These are phyloP conservation scores for Acacia acuminata DNA, from an alignment of 306 rosid genomes.

Conservation along the genomic window DNA sequence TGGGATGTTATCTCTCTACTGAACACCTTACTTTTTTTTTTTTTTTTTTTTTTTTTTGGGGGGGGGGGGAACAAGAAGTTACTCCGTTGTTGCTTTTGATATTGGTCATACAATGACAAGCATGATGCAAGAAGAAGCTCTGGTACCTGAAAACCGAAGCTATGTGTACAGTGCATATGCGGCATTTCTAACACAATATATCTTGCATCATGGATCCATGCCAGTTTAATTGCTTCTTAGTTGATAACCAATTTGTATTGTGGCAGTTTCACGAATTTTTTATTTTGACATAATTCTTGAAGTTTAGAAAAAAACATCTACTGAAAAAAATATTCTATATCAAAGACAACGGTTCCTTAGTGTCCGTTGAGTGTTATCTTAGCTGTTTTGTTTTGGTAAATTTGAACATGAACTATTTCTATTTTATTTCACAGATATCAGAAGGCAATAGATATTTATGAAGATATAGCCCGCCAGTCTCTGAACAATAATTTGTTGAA, in stretches of 20 bases:
- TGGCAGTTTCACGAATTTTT: neutral
- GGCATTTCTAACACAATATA: neutral
- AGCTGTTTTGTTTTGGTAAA: slow-evolving; percentile 8
- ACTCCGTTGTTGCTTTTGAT: slow-evolving; percentile 6
- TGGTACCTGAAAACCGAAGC: neutral
- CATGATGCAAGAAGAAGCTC: neutral
- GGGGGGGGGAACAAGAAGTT: neutral
- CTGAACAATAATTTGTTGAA: slow-evolving; percentile 81
- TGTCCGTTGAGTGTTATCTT: slow-evolving; percentile 2
- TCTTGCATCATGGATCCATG: neutral
- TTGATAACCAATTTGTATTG: neutral
- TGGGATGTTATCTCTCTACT: neutral
- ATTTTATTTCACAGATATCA: slow-evolving; percentile 55
- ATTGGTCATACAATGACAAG: slow-evolving; percentile 9
- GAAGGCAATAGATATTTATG: slow-evolving; percentile 78
- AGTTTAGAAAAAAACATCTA: neutral
- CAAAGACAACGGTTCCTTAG: neutral
- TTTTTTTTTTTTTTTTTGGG: too few relatives aligned
- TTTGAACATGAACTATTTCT: slow-evolving; percentile 11
- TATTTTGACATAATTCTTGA: neutral
- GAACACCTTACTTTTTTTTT: too few relatives aligned
- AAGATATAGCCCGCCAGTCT: slow-evolving; percentile 90
- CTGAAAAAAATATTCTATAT: neutral
- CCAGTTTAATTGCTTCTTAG: neutral
- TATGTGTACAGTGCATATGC: neutral